phyloP scores from a whole-genome alignment of 352 stramenopile genomes.

The Phytophthora quininea region DNA sequence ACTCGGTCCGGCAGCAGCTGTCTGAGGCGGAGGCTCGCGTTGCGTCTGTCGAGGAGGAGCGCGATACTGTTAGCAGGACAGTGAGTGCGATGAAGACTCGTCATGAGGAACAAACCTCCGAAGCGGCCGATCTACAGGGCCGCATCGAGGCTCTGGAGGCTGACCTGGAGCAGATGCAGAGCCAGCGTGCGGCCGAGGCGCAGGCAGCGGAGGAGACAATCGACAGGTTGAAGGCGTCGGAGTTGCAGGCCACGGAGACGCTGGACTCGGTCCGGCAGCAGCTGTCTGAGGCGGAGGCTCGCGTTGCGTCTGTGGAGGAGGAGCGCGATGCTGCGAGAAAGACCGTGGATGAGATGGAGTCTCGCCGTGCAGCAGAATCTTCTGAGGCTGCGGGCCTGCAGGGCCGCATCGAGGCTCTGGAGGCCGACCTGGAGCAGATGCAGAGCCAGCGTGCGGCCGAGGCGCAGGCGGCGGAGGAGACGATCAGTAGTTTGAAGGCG shows the following conservation, averaged over 20 bases:
- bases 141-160: slow-evolving; percentile 17
- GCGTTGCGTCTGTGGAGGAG: slow-evolving; percentile 19
- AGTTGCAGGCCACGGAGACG: neutral
- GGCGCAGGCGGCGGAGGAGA: neutral
- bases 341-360: slow-evolving; percentile 1
- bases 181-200: slow-evolving; percentile 9
- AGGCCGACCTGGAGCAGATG: neutral
- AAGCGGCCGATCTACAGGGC: slow-evolving; percentile 9
- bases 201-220: slow-evolving; percentile 15
- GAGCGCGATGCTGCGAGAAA: slow-evolving; percentile 10
- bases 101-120: neutral
- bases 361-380: neutral
- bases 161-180: slow-evolving; percentile 9
- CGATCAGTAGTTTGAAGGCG: neutral
- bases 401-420: slow-evolving; percentile 6
- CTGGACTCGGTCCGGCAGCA: slow-evolving; percentile 17
- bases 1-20: slow-evolving; percentile 18
- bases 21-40: slow-evolving; percentile 12
- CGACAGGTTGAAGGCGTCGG: slow-evolving; percentile 11
- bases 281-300: slow-evolving; percentile 10
- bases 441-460: neutral
- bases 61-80: slow-evolving; percentile 8
- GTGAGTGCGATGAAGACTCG: slow-evolving; percentile 1
- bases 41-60: slow-evolving; percentile 10
- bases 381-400: slow-evolving; percentile 1